Base-by-base conservation (phyloP, 2,329 filamentous ascomycete genomes). In the Aspergillus pseudoterreus region DNA sequence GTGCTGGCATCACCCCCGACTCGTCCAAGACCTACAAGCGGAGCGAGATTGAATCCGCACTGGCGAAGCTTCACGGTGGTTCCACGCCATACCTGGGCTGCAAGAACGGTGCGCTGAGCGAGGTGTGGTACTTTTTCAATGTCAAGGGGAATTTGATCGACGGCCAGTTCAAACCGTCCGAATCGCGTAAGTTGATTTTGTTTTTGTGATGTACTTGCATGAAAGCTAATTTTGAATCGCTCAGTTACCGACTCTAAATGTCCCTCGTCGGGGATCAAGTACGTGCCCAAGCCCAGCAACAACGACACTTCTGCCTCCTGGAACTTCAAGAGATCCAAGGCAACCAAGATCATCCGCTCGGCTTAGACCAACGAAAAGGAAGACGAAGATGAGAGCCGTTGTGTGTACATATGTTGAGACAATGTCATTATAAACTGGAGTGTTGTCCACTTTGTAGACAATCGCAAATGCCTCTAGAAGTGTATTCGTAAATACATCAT, bases 251-350 rank as follows among this genome's bases (percentile, higher is more conserved):
- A 77, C 45, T 83, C 83, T 22, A 81, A 75, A 41, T 92, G 88
- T 67, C 83, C 86, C 0, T 63, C 67, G 35, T 77, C 71, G 0
- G 83, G 82, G 2, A 82, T 91, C 64, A 81, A 81, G 62, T 89
- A 89, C 65, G 68, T 81, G 8, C 83, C 83, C 32, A 88, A 88
- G 70, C 67, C 41, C 12, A 51, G 19, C 33, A 45, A 39, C 44
- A 39, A 43, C 22, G 49, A 46, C 39, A 39, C 27, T 21, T 36
- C 52, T 9, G 15, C 24, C 10, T 36, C 35, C 4, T 43, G 46
- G 45, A 21, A 41, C 27, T 45, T 38, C 10, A 33, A n/a, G 21
- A 30, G 32, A 17, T 41, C 11, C 19, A 47, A 35, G 30, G 47
- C 21, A 12, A 21, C 5, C 8, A 32, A 50, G 30, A 35, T 45